Evolutionary conservation across 331 rosid species (phyloP).

Genomic region (Quercus phellos): DNA sequence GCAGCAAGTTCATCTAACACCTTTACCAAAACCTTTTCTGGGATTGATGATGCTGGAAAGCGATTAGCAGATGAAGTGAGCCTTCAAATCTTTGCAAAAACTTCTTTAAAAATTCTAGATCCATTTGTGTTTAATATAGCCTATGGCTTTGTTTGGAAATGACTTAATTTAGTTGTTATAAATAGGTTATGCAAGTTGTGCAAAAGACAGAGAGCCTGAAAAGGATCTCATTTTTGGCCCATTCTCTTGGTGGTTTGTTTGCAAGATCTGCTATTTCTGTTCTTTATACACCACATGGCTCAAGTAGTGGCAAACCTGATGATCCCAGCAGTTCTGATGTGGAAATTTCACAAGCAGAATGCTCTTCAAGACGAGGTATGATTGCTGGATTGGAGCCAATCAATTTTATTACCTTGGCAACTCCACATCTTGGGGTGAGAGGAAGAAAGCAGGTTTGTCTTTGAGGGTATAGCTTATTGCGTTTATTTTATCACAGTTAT

Average conservation of each 20-base stretch:
- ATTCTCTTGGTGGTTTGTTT: conserved; percentile 94
- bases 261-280: conserved; percentile 83
- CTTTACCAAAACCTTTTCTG: conserved; percentile 73
- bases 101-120: conserved; percentile 15
- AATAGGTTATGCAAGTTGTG: conserved; percentile 76
- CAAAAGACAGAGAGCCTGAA: conserved; percentile 63
- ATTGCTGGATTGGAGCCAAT: conserved; percentile 87
- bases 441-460: conserved; percentile 83
- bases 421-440: conserved; percentile 96
- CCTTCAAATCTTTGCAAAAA: conserved; percentile 21
- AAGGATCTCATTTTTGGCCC: conserved; percentile 85
- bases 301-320: conserved; percentile 25
- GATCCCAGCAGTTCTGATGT: conserved; percentile 24
- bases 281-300: conserved; percentile 48
- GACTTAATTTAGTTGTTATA: conserved; percentile 13
- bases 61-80: conserved; percentile 93
- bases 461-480: conserved; percentile 16
- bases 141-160: conserved; percentile 24
- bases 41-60: conserved; percentile 95
- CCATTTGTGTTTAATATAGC: background rate
- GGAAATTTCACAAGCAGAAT: conserved; percentile 29
- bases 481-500: conserved; percentile 5
- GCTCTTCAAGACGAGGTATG: conserved; percentile 49
- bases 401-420: conserved; percentile 88
- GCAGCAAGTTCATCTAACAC: conserved; percentile 88